These are phyloP conservation scores for Pseudogymnoascus sp. DNA, from an alignment of 2,329 filamentous ascomycete genomes.

Conservation along the genomic window DNA sequence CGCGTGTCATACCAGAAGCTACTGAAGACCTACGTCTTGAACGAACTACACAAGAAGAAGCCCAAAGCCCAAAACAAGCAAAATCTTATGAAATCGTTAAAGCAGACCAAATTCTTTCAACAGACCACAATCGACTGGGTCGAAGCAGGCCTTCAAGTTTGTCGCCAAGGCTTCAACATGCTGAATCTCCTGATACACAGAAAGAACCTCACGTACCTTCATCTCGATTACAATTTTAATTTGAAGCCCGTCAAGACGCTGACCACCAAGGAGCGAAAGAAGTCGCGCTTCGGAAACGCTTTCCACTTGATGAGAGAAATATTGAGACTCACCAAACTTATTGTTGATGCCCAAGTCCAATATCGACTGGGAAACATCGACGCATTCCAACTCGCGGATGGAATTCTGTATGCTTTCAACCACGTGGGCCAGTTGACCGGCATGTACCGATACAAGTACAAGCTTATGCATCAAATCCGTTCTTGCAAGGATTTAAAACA, in stretches of 20 bases:
- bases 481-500: slow-evolving; percentile 99
- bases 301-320: slow-evolving; percentile 99
- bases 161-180: slow-evolving; percentile 98
- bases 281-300: slow-evolving; percentile 97
- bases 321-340: slow-evolving; percentile 87
- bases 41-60: slow-evolving; percentile 91
- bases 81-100: slow-evolving; percentile 78
- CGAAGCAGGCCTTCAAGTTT: slow-evolving; percentile 95
- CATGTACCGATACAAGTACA: slow-evolving; percentile 99
- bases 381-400: slow-evolving; percentile 95
- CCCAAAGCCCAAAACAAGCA: slow-evolving; percentile 96
- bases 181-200: slow-evolving; percentile 93
- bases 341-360: slow-evolving; percentile 97
- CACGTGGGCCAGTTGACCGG: slow-evolving; percentile 96
- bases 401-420: slow-evolving; percentile 99
- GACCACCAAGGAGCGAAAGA: slow-evolving; percentile 98
- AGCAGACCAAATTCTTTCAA: slow-evolving; percentile 98
- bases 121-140: slow-evolving; percentile 99
- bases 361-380: slow-evolving; percentile 97
- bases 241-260: slow-evolving; percentile 97
- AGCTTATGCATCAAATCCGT: slow-evolving; percentile 98
- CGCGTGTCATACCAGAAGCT: slow-evolving; percentile 97
- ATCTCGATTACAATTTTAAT: slow-evolving; percentile 99
- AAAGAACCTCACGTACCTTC: slow-evolving; percentile 96
- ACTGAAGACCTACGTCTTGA: slow-evolving; percentile 90